A percentile compares a stretch with the other conserved stretches of the same genome.
Conservation (phyloP, 208 protist genomes). For the Leishmania tarentolae region DNA sequence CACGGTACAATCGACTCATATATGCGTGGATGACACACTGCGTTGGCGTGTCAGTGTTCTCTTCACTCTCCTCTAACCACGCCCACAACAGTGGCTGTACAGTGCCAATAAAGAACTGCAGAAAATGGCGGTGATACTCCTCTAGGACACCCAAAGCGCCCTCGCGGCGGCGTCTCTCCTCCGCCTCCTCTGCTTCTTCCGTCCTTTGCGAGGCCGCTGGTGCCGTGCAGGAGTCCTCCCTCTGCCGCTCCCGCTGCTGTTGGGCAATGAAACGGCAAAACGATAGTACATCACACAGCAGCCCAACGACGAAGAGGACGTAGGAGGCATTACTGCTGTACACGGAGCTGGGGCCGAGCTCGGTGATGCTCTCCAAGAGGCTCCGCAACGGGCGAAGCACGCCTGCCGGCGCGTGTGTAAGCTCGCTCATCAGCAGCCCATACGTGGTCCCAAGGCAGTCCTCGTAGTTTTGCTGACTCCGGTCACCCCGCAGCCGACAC, state of each 20-base stretch:
- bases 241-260: slow-evolving; percentile 6
- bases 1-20: slow-evolving; percentile 50
- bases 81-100: slow-evolving; percentile 46
- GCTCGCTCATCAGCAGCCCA: slow-evolving; percentile 89
- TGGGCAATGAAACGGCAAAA: slow-evolving; percentile 46
- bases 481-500: slow-evolving; percentile 38
- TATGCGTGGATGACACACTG: slow-evolving; percentile 73
- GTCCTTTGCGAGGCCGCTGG: background rate
- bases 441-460: slow-evolving; percentile 74
- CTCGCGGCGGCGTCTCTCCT: slow-evolving; percentile 4
- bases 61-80: slow-evolving; percentile 67
- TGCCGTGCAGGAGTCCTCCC: background rate
- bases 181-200: background rate
- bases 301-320: slow-evolving; percentile 64
- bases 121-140: slow-evolving; percentile 29
- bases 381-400: slow-evolving; percentile 55
- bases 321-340: slow-evolving; percentile 82
- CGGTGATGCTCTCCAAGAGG: slow-evolving; percentile 50
- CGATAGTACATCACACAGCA: slow-evolving; percentile 60
- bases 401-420: slow-evolving; percentile 53
- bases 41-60: slow-evolving; percentile 68
- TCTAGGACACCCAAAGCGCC: slow-evolving; percentile 19
- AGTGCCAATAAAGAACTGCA: slow-evolving; percentile 33
- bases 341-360: slow-evolving; percentile 69
- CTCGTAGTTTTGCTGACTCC: slow-evolving; percentile 39